Conservation (phyloP, 768 basidiomycete genomes). For the Tylopilus felleus region DNA sequence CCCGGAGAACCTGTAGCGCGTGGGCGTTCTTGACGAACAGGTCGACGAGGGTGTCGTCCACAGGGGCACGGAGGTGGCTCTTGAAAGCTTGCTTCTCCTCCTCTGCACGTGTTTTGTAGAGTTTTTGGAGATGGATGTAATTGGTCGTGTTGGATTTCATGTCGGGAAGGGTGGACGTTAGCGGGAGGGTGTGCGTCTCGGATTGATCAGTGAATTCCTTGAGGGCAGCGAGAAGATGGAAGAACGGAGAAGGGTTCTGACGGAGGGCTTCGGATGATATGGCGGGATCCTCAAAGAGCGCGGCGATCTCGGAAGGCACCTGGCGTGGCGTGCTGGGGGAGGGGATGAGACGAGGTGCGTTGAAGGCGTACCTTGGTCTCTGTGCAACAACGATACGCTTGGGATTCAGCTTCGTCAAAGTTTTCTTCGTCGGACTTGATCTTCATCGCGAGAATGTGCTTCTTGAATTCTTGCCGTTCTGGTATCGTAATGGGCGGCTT, state of each 20-base stretch:
- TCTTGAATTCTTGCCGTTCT: slow-evolving; percentile 81
- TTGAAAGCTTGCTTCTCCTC: slow-evolving; percentile 61
- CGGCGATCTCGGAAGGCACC: slow-evolving; percentile 66
- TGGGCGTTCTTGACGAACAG: slow-evolving; percentile 80
- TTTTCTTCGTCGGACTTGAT: slow-evolving; percentile 90
- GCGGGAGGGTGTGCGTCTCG: slow-evolving; percentile 63
- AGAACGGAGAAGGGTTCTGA: slow-evolving; percentile 63
- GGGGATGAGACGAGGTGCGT: background rate
- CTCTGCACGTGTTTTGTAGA: slow-evolving; percentile 78
- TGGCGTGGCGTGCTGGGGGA: slow-evolving; percentile 10
- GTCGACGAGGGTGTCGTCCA: slow-evolving; percentile 57
- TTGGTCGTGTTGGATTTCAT: slow-evolving; percentile 88
- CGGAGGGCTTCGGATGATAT: slow-evolving; percentile 40
- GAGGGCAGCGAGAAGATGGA: slow-evolving; percentile 74
- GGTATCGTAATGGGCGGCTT: slow-evolving; percentile 46
- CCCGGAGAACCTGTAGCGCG: slow-evolving; percentile 62
- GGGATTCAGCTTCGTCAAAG: slow-evolving; percentile 89
- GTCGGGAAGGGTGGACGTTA: slow-evolving; percentile 87
- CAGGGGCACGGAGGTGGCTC: slow-evolving; percentile 41
- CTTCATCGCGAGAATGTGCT: slow-evolving; percentile 56
- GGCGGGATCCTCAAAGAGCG: slow-evolving; percentile 61
- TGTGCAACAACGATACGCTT: slow-evolving; percentile 81
- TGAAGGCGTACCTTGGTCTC: slow-evolving; percentile 39
- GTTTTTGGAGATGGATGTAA: slow-evolving; percentile 80
- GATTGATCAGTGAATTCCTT: slow-evolving; percentile 55